phyloP scores from a whole-genome alignment of 2,329 filamentous ascomycete species.

The Hymenoscyphus fructigenus region DNA sequence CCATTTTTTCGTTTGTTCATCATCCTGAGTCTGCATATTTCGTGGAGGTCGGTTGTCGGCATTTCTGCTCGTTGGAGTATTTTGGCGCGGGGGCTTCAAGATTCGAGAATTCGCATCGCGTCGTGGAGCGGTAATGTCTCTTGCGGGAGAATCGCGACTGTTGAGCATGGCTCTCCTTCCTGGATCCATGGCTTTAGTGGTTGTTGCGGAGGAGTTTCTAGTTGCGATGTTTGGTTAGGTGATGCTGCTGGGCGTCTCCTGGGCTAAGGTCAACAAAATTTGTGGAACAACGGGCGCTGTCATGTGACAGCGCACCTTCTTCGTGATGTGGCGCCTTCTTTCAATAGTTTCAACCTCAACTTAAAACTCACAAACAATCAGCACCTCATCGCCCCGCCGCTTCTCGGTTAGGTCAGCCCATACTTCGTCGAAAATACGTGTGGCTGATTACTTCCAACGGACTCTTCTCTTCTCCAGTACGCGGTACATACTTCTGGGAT shows the following conservation, averaged over 20 bases:
- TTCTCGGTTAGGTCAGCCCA: too few species aligned
- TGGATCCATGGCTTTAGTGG: constrained; percentile 31
- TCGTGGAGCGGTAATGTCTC: constrained; percentile 56
- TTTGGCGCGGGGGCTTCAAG: constrained; percentile 46
- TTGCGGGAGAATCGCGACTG: constrained; percentile 40
- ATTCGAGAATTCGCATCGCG: constrained; percentile 56
- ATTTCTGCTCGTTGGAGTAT: constrained; percentile 32
- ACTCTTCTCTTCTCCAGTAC: too few species aligned
- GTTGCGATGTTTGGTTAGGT: background rate
- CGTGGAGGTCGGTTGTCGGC: constrained; percentile 31
- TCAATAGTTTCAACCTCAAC: too few species aligned
- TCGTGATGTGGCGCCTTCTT: too few species aligned
- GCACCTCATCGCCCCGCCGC: too few species aligned
- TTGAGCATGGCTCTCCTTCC: constrained; percentile 34
- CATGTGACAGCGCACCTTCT: background rate
- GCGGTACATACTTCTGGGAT: too few species aligned
- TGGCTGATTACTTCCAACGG: too few species aligned
- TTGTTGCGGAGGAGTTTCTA: background rate
- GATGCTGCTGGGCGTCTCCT: background rate
- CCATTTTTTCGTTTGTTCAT: constrained; percentile 78
- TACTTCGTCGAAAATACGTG: too few species aligned
- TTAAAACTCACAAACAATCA: too few species aligned
- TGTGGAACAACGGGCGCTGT: too few species aligned
- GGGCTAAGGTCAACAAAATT: background rate
- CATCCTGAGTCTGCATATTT: constrained; percentile 44